Base-by-base conservation (phyloP, 805 yeast species). In the Saccharomycopsis vini region DNA sequence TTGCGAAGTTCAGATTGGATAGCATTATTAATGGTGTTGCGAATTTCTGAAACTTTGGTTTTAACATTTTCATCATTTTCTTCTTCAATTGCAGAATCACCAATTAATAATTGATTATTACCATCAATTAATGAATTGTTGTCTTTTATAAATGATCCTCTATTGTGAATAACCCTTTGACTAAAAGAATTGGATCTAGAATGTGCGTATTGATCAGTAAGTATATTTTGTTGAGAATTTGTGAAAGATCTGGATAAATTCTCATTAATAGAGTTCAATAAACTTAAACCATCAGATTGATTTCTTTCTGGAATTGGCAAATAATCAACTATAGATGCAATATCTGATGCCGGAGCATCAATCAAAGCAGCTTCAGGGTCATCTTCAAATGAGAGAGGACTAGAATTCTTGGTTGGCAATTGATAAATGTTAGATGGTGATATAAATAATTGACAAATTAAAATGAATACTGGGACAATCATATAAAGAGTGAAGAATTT, bases 361-460 rank as follows among this genome's bases (percentile, higher is more conserved):
- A 42, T 21, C 16, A 39, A 10, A 3, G 36, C 40, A 4, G 38
- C 15, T 15, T 30, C 43, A 3, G 4, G 23, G 13, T 43, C 46
- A 2, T 35, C 38, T 13, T n/a, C 42, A 9, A 21, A 16, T 26
- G 7, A 12, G 10, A 26, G 7, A 9, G 29, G 29, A 5, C 6
- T 5, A 13, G 16, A 9, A 7, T 35, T n/a, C 33, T 36, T 34
- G 24, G 21, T 18, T 5, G 21, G 12, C 10, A 33, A 18, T 12
- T 39, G 81, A 62, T 86, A 85, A 2, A 87, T 76, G 35, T 76
- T 75, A 4, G 59, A 62, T 7, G 97, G 97, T 95, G 89, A 87
- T 20, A 90, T 66, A 29, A 78, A 68, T 13, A 81, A 26, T 62
- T 88, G 95, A 53, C 90, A 84, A 2, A 77, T 22, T 12, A 82